Base-by-base conservation (phyloP, 164 flowering plant species). In the Vitis rupestris region DNA sequence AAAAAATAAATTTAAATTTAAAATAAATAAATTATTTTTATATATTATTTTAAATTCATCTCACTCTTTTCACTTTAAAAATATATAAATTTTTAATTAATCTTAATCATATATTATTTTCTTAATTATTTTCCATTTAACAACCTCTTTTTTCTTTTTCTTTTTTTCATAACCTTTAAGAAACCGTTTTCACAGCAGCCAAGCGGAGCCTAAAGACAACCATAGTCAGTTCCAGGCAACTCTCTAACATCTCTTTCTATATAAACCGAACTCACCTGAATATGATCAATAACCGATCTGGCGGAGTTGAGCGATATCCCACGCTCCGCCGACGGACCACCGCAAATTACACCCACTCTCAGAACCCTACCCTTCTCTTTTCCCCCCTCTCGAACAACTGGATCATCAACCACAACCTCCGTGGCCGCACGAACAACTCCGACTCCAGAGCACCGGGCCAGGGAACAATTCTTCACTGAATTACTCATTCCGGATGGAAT, bases 271-370 rank as follows among this genome's bases (percentile, higher is more conserved):
- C 63, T 8, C 72, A 88, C 98, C 93, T 91, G 90, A 19, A 91
- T 85, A 68, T 93, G 92, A 88, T 93, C 97, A 68, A 93, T 84
- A 69, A 93, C 93, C n/a, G 97, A 93, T 69, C 98, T 74, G 8
- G 95, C 97, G 14, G 98, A 93, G 70, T 91, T 93, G 63, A 93
- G 86, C 1, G 98, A 93, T 63, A 93, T 90, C 47, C 97, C 98
- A 5, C 95, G 91, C 85, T 93, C 98, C 1, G 90, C 89, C 7
- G 98, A 93, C 0, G 97, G 98, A 37, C 97, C 98, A 6, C 98
- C 98, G 44, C 98, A 93, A 8, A 93, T 72, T 14, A 93, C 15
- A 53, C 98, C 97, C 30, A 91, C 90, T 69, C 82, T 82, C 65
- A 93, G 71, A 48, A 82, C 79, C 68, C 80, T 72, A 19, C 54